phyloP scores from a whole-genome alignment of 1,284 basidiomycete genomes.

The Xerocomus cyaneibrunnescens region DNA sequence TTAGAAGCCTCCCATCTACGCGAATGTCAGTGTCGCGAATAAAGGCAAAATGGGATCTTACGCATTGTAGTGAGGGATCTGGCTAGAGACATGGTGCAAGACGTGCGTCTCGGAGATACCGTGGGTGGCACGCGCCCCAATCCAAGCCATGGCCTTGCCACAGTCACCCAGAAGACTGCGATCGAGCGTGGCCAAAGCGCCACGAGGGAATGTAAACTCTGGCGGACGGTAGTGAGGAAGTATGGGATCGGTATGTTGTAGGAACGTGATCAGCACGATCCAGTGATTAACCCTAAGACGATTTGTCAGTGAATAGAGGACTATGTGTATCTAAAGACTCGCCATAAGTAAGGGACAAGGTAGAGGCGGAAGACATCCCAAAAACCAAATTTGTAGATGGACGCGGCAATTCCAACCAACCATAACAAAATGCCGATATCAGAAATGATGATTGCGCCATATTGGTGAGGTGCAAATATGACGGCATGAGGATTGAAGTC shows the following conservation, averaged over 20 bases:
- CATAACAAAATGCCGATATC: slow-evolving; percentile 83
- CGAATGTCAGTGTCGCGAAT: neutral
- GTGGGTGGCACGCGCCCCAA: slow-evolving; percentile 77
- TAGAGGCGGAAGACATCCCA: slow-evolving; percentile 80
- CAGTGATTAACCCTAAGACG: slow-evolving; percentile 73
- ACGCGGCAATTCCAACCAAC: slow-evolving; percentile 59
- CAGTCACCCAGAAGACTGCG: slow-evolving; percentile 83
- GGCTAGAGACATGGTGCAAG: slow-evolving; percentile 86
- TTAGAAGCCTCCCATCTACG: slow-evolving; percentile 86
- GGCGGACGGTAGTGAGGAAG: slow-evolving; percentile 93
- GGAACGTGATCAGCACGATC: slow-evolving; percentile 91
- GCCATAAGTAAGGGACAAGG: slow-evolving; percentile 89
- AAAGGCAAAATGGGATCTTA: slow-evolving; percentile 33
- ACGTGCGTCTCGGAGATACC: slow-evolving; percentile 95
- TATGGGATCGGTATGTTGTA: slow-evolving; percentile 96
- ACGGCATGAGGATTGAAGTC: slow-evolving; percentile 81
- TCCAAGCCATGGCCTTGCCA: slow-evolving; percentile 71
- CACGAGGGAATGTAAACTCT: slow-evolving; percentile 93
- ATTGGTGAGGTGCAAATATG: slow-evolving; percentile 88
- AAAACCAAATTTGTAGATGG: slow-evolving; percentile 70
- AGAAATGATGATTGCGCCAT: slow-evolving; percentile 77
- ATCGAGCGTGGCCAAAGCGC: slow-evolving; percentile 92
- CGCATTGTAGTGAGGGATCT: slow-evolving; percentile 92
- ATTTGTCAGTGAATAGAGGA: slow-evolving; percentile 1
- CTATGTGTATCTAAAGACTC: slow-evolving; percentile 15